These are phyloP conservation scores for Pythium aquatile DNA, from an alignment of 352 stramenopile genomes.

Conservation along the genomic window DNA sequence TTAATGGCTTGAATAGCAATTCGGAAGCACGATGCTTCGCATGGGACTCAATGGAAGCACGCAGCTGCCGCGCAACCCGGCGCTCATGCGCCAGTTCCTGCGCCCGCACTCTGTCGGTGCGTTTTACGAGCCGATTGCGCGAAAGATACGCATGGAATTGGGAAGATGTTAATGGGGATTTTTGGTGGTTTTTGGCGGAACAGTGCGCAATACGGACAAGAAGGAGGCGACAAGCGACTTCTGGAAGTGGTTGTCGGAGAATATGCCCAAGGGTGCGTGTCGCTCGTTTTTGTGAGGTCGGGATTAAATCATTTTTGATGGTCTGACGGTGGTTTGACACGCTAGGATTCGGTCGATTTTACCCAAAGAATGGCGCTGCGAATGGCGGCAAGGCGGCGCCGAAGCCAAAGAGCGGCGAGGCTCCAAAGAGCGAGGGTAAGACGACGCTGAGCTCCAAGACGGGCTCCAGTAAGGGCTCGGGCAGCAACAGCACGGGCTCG, in stretches of 20 bases:
- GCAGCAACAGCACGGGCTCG: slow-evolving; percentile 23
- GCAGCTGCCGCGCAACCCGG: slow-evolving; percentile 37
- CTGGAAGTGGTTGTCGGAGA: slow-evolving; percentile 75
- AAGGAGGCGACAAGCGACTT: slow-evolving; percentile 59
- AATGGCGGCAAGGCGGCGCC: slow-evolving; percentile 46
- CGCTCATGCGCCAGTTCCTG: slow-evolving; percentile 43
- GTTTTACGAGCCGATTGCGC: slow-evolving; percentile 13
- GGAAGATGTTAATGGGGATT: slow-evolving; percentile 12
- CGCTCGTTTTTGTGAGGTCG: background rate
- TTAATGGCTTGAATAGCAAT: slow-evolving; percentile 41
- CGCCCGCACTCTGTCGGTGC: slow-evolving; percentile 57
- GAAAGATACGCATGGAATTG: background rate
- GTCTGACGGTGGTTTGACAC: background rate
- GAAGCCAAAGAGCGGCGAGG: slow-evolving; percentile 56
- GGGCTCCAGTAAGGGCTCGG: slow-evolving; percentile 33
- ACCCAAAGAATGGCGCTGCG: slow-evolving; percentile 65
- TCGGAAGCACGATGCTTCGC: slow-evolving; percentile 55
- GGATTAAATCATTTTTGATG: slow-evolving; percentile 1
- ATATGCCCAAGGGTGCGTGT: slow-evolving; percentile 59
- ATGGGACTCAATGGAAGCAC: slow-evolving; percentile 41
- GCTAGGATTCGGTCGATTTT: slow-evolving; percentile 78
- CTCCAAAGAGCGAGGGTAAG: slow-evolving; percentile 51
- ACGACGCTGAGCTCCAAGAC: slow-evolving; percentile 66
- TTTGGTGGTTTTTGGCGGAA: background rate
- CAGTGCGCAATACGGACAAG: slow-evolving; percentile 46